Evolutionary conservation across 148 eudicot genomes (phyloP).

Genomic region (Selenicereus undatus): DNA sequence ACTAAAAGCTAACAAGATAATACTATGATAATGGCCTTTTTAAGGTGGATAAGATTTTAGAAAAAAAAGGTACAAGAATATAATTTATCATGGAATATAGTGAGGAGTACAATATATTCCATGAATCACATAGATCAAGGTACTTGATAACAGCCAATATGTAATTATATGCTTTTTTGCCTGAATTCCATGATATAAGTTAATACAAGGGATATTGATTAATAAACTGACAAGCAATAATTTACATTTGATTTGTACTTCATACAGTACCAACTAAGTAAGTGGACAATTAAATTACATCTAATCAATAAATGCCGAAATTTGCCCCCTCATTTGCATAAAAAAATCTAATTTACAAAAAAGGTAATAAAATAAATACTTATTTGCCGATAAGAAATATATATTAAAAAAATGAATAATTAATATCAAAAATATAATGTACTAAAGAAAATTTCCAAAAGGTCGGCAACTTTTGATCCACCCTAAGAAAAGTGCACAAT

Average conservation of each 20-base stretch:
- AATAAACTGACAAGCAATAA: not conserved
- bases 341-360: not conserved
- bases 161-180: too few species aligned
- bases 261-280: too few species aligned
- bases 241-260: too few species aligned
- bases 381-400: not conserved
- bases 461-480: constrained; percentile 20
- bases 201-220: too few species aligned
- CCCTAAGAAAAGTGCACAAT: not conserved
- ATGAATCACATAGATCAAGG: not conserved
- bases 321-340: too few species aligned
- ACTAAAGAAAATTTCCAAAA: not conserved
- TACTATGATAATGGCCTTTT: not conserved
- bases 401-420: not conserved
- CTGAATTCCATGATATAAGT: not conserved
- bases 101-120: not conserved
- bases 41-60: not conserved
- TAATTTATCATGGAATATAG: not conserved
- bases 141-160: not conserved
- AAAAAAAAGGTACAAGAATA: not conserved
- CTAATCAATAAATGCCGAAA: too few species aligned
- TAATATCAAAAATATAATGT: too few species aligned
- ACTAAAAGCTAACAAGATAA: too few species aligned
- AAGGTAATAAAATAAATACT: not conserved
- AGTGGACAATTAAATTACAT: too few species aligned